These are phyloP conservation scores for Dendryphion nanum DNA, from an alignment of 2,329 filamentous ascomycete genomes.

Conservation along the genomic window DNA sequence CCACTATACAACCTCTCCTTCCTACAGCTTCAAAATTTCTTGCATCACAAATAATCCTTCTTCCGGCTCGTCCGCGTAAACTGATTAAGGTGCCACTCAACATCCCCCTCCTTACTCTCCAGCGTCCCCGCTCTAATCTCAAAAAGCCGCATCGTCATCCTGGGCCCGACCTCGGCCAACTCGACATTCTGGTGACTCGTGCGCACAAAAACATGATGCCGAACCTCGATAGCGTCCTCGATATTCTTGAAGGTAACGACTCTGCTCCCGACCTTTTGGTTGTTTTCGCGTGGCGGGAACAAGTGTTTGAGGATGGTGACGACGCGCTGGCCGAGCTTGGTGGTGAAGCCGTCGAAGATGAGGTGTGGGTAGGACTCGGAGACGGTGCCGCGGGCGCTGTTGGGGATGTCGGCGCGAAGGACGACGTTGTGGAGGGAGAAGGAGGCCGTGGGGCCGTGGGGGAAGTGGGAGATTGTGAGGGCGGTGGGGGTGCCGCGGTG, in stretches of 20 bases:
- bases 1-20: too few relatives aligned
- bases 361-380: conserved; percentile 91
- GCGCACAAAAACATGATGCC: conserved; percentile 91
- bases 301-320: conserved; percentile 91
- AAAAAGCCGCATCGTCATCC: conserved; percentile 97
- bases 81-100: conserved; percentile 94
- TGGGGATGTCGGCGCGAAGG: conserved; percentile 87
- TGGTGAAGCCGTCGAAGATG: conserved; percentile 91
- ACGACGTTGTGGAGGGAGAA: conserved; percentile 93
- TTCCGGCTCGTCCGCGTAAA: conserved; percentile 92
- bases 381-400: conserved; percentile 80
- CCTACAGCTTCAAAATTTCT: too few relatives aligned
- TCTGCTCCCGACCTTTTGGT: conserved; percentile 76
- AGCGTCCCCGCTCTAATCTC: conserved; percentile 89
- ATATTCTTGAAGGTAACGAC: conserved; percentile 86
- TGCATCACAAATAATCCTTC: conserved; percentile 96
- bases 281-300: conserved; percentile 83
- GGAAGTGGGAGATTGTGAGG: conserved; percentile 81
- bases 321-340: conserved; percentile 74
- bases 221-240: conserved; percentile 82
- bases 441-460: conserved; percentile 82
- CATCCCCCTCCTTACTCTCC: conserved; percentile 91
- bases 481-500: conserved; percentile 91
- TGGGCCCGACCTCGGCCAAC: conserved; percentile 56
- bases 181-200: conserved; percentile 82